Base-by-base conservation (phyloP, 352 stramenopile species). In the Globisporangium camurandrum region DNA sequence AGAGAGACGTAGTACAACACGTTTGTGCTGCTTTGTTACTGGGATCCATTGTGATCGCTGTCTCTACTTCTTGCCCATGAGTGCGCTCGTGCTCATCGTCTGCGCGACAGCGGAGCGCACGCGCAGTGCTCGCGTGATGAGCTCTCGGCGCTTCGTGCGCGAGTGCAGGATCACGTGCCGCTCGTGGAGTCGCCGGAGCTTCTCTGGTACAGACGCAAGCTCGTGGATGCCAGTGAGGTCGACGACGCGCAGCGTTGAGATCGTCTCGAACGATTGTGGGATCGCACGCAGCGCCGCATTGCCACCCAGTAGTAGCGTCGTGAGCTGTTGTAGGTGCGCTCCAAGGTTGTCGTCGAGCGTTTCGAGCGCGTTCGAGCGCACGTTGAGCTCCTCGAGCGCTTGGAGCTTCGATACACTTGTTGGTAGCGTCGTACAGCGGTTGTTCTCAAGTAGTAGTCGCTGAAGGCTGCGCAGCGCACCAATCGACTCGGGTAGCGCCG, bases 81-180 rank as follows among this genome's bases (percentile, higher is more conserved):
- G 12, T 20, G 34, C 41, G 27, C 53, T 49, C 12, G 22, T 51
- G 16, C 59, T 58, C 2, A 71, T 61, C 24, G 54, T 64, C 49
- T 72, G 57, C 12, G 47, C 48, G 4, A 86, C 71, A 12, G 61
- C 65, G 11, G 63, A 61, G 4, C 75, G 69, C 20, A 86, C 69
- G 10, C 67, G 75, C 11, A 86, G 59, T 1, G 75, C 75, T 40
- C 75, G 56, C 16, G 71, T 56, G 50, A 86, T 84, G 17, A 86
- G 69, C 47, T 86, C 75, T 6, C 75, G 67, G 2, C 75, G 69
- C 54, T 84, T 86, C 24, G 67, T 45, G 17, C 75, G 67, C 10
- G 75, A 86, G 43, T 78, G 75, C 11, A 84, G 49, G 33, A 86
- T 67, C 57, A 82, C 22, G 47, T 86, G 75, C 30, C 69, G 67